Base-by-base conservation (phyloP, 768 basidiomycete genomes). In the Calocybe gangraenosa region DNA sequence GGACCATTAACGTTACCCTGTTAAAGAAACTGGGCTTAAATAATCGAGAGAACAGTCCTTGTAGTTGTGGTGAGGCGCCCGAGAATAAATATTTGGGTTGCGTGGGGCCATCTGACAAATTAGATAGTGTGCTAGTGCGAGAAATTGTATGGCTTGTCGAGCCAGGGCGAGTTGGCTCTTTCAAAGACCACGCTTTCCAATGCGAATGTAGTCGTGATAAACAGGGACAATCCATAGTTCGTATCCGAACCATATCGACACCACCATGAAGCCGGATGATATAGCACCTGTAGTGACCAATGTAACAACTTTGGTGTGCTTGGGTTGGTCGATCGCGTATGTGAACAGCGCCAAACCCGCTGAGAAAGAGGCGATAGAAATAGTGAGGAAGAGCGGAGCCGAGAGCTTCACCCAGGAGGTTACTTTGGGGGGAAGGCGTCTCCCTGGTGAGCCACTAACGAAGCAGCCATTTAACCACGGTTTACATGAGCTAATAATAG, bases 361-460 rank as follows among this genome's bases (percentile, higher is more conserved):
- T 0, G 39, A 53, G 36, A 58, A 53, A 28, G 40, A 44, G 0
- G 35, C 35, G 8, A 58, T 55, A 9, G 57, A 58, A 21, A 54
- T 43, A 6, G 48, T 46, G 1, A 58, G 50, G 15, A 58, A 53
- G 13, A 33, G 15, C 3, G 57, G 54, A 3, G 50, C 46, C 5
- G 52, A 54, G 11, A 18, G 42, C 40, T 58, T 47, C 18, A 56
- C 48, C 50, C 52, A 58, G n/a, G 51, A 9, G 2, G 50, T 56
- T 8, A 58, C 34, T 43, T 39, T 49, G 1, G 45, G 40, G 3
- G 54, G 52, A 25, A 56, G 46, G 17, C 47, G 47, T 19, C 48
- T 36, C 2, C 52, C 52, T 11, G 48, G 52, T 0, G 52, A 51
- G 11, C 52, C 57, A 39, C 57, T 56, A 6, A n/a, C 23, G 22